Conservation (phyloP, 768 basidiomycete genomes). For the Pisolithus microcarpus region DNA sequence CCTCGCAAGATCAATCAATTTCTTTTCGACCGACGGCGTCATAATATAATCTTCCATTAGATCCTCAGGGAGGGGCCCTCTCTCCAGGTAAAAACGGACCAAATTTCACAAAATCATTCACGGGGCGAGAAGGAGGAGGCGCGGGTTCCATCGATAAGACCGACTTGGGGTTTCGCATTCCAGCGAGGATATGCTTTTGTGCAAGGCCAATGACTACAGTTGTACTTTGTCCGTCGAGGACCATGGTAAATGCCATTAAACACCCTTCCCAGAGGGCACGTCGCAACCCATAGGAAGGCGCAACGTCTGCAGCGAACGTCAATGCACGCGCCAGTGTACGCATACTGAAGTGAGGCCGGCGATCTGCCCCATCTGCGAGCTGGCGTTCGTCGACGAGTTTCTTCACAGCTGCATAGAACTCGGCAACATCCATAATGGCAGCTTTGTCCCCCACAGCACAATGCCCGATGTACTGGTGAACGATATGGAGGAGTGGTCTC, state of each 20-base stretch:
- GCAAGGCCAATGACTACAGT: slow-evolving; percentile 60
- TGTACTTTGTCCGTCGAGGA: slow-evolving; percentile 68
- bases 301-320: slow-evolving; percentile 81
- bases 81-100: slow-evolving; percentile 88
- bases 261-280: slow-evolving; percentile 94
- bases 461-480: slow-evolving; percentile 83
- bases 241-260: slow-evolving; percentile 97
- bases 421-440: slow-evolving; percentile 83
- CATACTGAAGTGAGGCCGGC: slow-evolving; percentile 94
- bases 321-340: slow-evolving; percentile 88
- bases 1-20: slow-evolving; percentile 90
- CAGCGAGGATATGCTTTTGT: slow-evolving; percentile 69
- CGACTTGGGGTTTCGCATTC: slow-evolving; percentile 74
- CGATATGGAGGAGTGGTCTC: slow-evolving; percentile 84
- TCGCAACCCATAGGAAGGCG: slow-evolving; percentile 68
- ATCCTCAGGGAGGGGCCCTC: slow-evolving; percentile 61
- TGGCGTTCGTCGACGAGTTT: slow-evolving; percentile 61
- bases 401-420: slow-evolving; percentile 83
- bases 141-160: slow-evolving; percentile 64
- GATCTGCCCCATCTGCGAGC: slow-evolving; percentile 91
- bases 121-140: slow-evolving; percentile 37
- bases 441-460: slow-evolving; percentile 79
- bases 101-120: slow-evolving; percentile 66
- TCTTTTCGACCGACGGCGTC: slow-evolving; percentile 90
- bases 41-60: slow-evolving; percentile 79